Evolutionary conservation across 768 basidiomycete species (phyloP), one percentile per base, ranked within the genome.

Genomic region (Phaeotremella skinneri): DNA sequence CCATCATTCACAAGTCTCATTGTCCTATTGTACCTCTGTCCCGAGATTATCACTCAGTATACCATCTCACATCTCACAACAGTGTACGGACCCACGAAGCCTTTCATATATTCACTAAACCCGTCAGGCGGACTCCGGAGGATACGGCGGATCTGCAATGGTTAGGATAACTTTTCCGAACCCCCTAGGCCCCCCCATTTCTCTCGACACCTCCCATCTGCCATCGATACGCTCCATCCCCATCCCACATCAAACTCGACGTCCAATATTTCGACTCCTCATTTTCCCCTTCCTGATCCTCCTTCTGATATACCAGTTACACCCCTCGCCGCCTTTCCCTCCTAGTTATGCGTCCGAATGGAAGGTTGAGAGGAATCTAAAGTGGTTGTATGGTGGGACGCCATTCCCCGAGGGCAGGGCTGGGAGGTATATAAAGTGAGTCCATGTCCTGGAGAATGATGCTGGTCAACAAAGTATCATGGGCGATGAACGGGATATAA

Each of bases 401-500:
- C 30, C 50, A 48, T 52, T 56, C 21, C 58, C 54, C 14, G 70
- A 72, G 32, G 72, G 70, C 7, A 66, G 53, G 27, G 45, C 49
- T 41, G 70, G 66, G 27, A 52, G 70, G 54, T 75, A 59, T 56
- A 62, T 74, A 21, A 72, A 61, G 72, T 76, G 63, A 59, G 72
- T 62, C 49, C n/a, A n/a, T n/a, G n/a, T 6, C 21, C 25, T 34
- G 13, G 30, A 13, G 26, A 21, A 14, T 14, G 37, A 34, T 20
- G 5, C 26, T 52, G 21, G 20, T 2, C 49, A 37, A 13, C 25
- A 29, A 17, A n/a, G n/a, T n/a, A n/a, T n/a, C 13, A 14, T 14
- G 39, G 27, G 32, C 27, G 41, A 26, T 51, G 39, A 51, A 30
- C 3, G 39, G 20, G 17, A 31, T 30, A 23, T 16, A 49, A 37